These are phyloP conservation scores for Capsaspora owczarzaki DNA, from an alignment of 78 protist genomes.

Conservation along the genomic window DNA sequence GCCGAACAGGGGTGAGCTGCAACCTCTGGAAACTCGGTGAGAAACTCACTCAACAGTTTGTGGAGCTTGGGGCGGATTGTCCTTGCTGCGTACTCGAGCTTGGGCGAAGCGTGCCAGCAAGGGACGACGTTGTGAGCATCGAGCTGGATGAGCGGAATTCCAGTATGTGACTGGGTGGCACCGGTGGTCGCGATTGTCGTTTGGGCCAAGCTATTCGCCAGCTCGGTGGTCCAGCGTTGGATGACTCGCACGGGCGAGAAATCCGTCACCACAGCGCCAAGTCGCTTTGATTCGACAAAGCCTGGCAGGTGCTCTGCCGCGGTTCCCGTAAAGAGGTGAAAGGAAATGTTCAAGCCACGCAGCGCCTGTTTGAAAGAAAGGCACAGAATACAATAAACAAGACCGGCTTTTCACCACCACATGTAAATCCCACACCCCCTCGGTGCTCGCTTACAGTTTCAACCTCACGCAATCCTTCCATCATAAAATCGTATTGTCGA, in stretches of 20 bases:
- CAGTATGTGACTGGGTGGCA: background rate
- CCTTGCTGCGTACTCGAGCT: slow-evolving; percentile 47
- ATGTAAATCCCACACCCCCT: background rate
- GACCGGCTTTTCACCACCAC: background rate
- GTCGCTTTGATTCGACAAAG: background rate
- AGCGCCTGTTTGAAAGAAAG: background rate
- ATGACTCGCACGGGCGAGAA: slow-evolving; percentile 19
- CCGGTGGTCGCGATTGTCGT: background rate
- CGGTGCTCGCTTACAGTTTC: background rate
- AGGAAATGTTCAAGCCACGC: background rate
- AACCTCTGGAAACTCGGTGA: slow-evolving; percentile 15
- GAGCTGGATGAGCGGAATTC: background rate
- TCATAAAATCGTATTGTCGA: slow-evolving; percentile 22
- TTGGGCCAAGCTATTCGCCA: background rate
- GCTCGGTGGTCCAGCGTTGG: background rate
- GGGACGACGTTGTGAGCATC: slow-evolving; percentile 58
- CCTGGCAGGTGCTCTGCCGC: background rate
- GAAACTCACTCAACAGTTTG: background rate
- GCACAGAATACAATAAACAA: background rate
- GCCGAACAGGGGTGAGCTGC: background rate
- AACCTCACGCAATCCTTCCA: slow-evolving; percentile 20
- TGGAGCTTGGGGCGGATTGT: slow-evolving; percentile 42
- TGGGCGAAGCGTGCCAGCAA: slow-evolving; percentile 14
- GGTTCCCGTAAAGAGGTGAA: slow-evolving; percentile 1
- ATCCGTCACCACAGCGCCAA: slow-evolving; percentile 15